A percentile compares a stretch with the other conserved stretches of the same genome.
These are phyloP conservation scores for Ogataea paraovalis DNA, from an alignment of 805 yeast species.

Conservation along the genomic window DNA sequence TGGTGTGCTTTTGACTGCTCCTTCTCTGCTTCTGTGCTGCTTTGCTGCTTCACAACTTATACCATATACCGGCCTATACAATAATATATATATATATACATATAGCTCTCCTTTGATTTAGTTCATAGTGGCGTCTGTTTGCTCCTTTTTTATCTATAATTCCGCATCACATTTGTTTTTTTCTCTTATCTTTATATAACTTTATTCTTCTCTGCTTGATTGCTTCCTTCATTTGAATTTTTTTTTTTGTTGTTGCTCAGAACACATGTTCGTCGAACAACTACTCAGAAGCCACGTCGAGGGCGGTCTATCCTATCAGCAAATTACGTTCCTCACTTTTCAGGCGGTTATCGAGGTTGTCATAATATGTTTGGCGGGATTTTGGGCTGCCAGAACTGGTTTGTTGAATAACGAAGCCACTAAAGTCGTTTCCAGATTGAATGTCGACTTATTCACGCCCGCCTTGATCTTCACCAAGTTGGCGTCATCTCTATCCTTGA, in stretches of 20 bases:
- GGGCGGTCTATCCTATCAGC: slow-evolving; percentile 23
- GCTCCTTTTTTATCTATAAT: background rate
- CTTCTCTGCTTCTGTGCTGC: background rate
- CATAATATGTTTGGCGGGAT: slow-evolving; percentile 81
- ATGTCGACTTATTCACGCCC: slow-evolving; percentile 92
- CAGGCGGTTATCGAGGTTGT: slow-evolving; percentile 92
- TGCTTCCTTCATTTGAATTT: no score
- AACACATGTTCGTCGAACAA: slow-evolving; percentile 5
- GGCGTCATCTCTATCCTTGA: slow-evolving; percentile 61
- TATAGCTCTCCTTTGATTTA: background rate
- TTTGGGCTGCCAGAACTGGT: slow-evolving; percentile 73
- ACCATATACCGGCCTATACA: no score
- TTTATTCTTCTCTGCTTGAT: no score
- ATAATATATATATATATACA: no score
- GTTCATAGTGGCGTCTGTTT: background rate
- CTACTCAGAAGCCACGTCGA: slow-evolving; percentile 1
- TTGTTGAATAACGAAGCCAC: slow-evolving; percentile 70
- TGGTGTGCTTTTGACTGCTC: background rate
- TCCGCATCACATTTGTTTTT: background rate
- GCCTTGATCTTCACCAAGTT: slow-evolving; percentile 86
- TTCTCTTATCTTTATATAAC: background rate
- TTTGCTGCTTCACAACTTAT: background rate
- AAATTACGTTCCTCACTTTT: slow-evolving; percentile 66
- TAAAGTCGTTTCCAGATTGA: slow-evolving; percentile 67
- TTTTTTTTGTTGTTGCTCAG: no score